These are phyloP conservation scores for Neurospora africana DNA, from an alignment of 495 filamentous ascomycete genomes.

Conservation along the genomic window DNA sequence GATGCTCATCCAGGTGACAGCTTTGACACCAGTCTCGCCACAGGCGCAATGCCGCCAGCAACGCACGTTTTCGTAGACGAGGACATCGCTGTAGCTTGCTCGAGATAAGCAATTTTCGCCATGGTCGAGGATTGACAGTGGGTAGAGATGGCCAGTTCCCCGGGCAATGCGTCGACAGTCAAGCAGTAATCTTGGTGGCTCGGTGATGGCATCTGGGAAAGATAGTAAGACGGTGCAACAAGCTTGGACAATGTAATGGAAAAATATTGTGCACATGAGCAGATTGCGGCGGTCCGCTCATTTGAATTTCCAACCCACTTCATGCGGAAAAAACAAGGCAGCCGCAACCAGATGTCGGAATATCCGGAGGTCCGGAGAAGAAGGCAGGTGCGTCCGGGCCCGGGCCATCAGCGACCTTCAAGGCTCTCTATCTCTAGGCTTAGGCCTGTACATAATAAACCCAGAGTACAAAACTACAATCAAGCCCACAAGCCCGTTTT, in stretches of 20 bases:
- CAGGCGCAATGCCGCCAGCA: background rate
- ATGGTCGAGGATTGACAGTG: background rate
- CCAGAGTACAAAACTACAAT: background rate
- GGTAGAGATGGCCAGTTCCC: background rate
- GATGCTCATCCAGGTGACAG: background rate
- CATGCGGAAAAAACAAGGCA: background rate
- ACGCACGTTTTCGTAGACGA: background rate
- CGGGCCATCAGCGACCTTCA: too few species aligned
- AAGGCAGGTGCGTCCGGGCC: background rate
- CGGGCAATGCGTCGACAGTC: background rate
- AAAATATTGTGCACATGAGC: background rate
- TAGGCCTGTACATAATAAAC: background rate
- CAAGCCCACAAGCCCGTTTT: background rate
- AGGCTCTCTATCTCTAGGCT: too few species aligned
- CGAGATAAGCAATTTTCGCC: background rate
- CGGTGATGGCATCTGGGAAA: background rate
- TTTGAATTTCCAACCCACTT: background rate
- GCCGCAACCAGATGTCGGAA: background rate
- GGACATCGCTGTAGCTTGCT: background rate
- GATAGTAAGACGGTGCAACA: background rate
- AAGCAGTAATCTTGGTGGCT: background rate
- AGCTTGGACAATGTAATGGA: background rate
- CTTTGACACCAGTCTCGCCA: background rate
- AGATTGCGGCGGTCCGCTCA: background rate
- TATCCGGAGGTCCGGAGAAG: background rate